A percentile compares a stretch with the other conserved stretches of the same genome.
Conservation (phyloP, 345 rosid species). For the Cardiospermum halicacabum region DNA sequence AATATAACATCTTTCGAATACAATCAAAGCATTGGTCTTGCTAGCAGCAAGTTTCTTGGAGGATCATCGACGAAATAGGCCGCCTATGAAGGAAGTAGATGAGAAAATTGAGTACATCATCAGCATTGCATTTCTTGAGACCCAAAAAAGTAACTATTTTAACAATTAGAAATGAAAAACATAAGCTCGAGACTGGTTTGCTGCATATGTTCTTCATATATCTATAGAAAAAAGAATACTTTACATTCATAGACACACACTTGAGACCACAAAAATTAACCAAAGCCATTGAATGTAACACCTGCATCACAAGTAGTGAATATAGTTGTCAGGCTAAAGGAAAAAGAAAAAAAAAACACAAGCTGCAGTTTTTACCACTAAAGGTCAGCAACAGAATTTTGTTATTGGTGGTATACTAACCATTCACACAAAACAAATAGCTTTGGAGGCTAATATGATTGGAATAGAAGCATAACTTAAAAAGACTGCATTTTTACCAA, state of each 20-base stretch:
- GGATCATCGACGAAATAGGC: constrained; percentile 54
- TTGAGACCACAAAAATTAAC: background rate
- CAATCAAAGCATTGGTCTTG: constrained; percentile 43
- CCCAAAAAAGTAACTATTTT: constrained; percentile 2
- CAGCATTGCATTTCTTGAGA: constrained; percentile 17
- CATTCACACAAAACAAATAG: constrained; percentile 32
- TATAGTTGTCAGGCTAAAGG: constrained; percentile 23
- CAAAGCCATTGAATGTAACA: too few species aligned
- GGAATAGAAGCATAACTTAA: too few species aligned
- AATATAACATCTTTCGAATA: constrained; percentile 27
- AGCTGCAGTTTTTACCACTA: constrained; percentile 11
- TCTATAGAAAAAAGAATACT: background rate
- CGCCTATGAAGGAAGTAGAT: constrained; percentile 55
- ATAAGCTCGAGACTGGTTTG: background rate
- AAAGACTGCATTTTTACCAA: too few species aligned
- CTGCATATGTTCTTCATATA: background rate
- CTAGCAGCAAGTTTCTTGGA: constrained; percentile 48
- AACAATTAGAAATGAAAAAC: too few species aligned
- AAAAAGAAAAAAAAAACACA: too few species aligned
- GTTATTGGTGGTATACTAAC: constrained; percentile 41
- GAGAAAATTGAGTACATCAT: constrained; percentile 50
- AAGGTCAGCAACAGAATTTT: constrained; percentile 23
- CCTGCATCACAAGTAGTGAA: constrained; percentile 2
- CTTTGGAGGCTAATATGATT: constrained; percentile 20
- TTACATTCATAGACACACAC: constrained; percentile 23